Percentiles rank a stretch among this genome's conserved stretches.
phyloP scores from a whole-genome alignment of 352 stramenopile species.

The Thraustotheca clavata region DNA sequence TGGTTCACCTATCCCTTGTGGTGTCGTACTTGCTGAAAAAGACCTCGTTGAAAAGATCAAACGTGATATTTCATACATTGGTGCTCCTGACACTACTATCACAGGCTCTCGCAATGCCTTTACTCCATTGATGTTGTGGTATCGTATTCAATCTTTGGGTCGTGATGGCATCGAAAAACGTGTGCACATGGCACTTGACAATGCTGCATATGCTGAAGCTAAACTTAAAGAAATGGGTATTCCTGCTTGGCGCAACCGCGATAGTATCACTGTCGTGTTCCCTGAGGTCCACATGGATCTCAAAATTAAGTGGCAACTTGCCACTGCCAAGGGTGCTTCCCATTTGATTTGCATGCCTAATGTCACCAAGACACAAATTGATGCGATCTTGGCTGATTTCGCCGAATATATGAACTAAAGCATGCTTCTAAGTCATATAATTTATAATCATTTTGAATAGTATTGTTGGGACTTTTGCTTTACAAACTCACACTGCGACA shows the following conservation, averaged over 20 bases:
- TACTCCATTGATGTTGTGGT: conserved; percentile 60
- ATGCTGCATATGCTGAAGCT: conserved; percentile 43
- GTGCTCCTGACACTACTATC: conserved; percentile 60
- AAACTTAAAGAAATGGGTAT: conserved; percentile 38
- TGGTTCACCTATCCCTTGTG: conserved; percentile 59
- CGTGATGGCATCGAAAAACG: conserved; percentile 46
- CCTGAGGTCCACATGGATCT: conserved; percentile 41
- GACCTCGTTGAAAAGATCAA: conserved; percentile 62
- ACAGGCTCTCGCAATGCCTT: conserved; percentile 58
- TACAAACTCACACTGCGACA: too few relatives aligned
- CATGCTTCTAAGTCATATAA: too few relatives aligned
- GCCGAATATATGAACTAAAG: neutral
- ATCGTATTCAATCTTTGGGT: conserved; percentile 53
- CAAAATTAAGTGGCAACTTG: conserved; percentile 59
- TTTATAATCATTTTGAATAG: too few relatives aligned
- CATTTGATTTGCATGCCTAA: conserved; percentile 70
- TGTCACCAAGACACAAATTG: conserved; percentile 51
- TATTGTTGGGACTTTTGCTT: too few relatives aligned
- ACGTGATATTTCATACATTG: conserved; percentile 58
- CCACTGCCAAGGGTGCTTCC: conserved; percentile 58
- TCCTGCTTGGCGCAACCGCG: conserved; percentile 43
- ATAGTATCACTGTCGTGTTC: conserved; percentile 47
- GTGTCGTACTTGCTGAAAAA: conserved; percentile 47
- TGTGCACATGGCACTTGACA: conserved; percentile 48
- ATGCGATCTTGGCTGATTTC: conserved; percentile 53